A percentile compares a stretch with the other conserved stretches of the same genome.
These are phyloP conservation scores for Pseudogymnoascus pannorum DNA, from an alignment of 2,329 filamentous ascomycete genomes.

Conservation along the genomic window DNA sequence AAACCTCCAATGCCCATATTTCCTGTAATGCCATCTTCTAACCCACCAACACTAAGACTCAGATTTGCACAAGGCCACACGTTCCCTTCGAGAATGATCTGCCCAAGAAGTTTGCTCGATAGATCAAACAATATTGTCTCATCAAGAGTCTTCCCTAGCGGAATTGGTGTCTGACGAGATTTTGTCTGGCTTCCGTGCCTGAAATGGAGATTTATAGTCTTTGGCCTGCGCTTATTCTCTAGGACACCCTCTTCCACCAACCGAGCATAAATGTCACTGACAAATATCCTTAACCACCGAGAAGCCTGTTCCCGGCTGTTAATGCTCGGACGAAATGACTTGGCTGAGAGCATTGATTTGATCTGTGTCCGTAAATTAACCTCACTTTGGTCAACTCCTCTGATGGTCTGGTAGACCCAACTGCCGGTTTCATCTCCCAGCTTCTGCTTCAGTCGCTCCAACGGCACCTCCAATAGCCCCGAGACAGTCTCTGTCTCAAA, in stretches of 20 bases:
- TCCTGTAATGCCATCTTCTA: conserved; percentile 77
- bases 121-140: conserved; percentile 67
- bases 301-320: conserved; percentile 68
- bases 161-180: conserved; percentile 70
- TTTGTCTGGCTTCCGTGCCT: conserved; percentile 65
- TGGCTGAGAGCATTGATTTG: conserved; percentile 95
- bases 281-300: conserved; percentile 86
- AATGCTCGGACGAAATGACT: conserved; percentile 84
- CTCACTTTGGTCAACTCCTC: conserved; percentile 80
- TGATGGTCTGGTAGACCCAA: conserved; percentile 79
- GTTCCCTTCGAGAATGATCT: conserved; percentile 68
- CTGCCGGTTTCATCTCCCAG: conserved; percentile 76
- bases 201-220: conserved; percentile 78
- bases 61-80: conserved; percentile 92
- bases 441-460: conserved; percentile 70
- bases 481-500: conserved; percentile 76
- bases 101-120: conserved; percentile 66
- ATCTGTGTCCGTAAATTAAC: conserved; percentile 88
- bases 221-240: conserved; percentile 80
- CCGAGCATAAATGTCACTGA: conserved; percentile 81
- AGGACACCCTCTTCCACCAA: conserved; percentile 85
- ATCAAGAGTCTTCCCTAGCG: conserved; percentile 64
- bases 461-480: conserved; percentile 63
- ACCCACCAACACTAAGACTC: conserved; percentile 81
- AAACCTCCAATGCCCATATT: conserved; percentile 85